Evolutionary conservation across 2,329 filamentous ascomycete species (phyloP), one percentile per base, ranked within the genome.

Genomic region (Pseudopithomyces maydicus): DNA sequence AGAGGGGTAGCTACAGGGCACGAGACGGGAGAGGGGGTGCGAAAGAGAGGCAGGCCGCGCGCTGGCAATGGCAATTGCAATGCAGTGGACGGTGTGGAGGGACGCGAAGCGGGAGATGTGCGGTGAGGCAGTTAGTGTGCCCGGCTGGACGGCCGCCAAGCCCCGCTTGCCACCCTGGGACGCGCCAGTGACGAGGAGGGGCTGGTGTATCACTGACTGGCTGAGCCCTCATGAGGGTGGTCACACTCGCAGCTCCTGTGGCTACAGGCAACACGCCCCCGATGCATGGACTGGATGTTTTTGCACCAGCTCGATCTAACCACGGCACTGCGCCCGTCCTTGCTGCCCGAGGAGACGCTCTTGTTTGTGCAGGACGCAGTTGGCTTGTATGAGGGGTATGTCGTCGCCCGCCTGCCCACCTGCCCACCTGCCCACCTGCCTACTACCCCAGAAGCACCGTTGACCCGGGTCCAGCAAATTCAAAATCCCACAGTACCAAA

Each of bases 301-400:
- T 84, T 97, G 84, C 94, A 96, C 84, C 88, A 90, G 70, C 85
- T 98, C 77, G 94, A 99, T 80, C 86, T 99, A 72, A 99, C 95
- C 56, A 97, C 94, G 80, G 95, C 95, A 74, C 86, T 97, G 74
- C 90, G 95, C 83, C 95, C 95, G 70, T 90, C 89, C 59, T 90
- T 97, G 75, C 85, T 96, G 65, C 90, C 92, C 72, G 95, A 97
- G 82, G 95, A 99, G 84, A 90, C 91, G 67, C 83, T 98, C 53
- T 85, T 99, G 58, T 98, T 97, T 79, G 94, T 99, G 56, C 94
- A 98, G 81, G 93, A 98, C 83, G 93, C 92, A 76, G 93, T 99
- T 69, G 95, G 95, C 66, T 83, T 99, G 60, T 99, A 99, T 80
- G 92, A 98, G 84, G 95, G 95, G 92, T 96, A 84, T 79, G 88